Base-by-base conservation (phyloP, 1,139 yeast species). In the Magnusiomyces paraingens region DNA sequence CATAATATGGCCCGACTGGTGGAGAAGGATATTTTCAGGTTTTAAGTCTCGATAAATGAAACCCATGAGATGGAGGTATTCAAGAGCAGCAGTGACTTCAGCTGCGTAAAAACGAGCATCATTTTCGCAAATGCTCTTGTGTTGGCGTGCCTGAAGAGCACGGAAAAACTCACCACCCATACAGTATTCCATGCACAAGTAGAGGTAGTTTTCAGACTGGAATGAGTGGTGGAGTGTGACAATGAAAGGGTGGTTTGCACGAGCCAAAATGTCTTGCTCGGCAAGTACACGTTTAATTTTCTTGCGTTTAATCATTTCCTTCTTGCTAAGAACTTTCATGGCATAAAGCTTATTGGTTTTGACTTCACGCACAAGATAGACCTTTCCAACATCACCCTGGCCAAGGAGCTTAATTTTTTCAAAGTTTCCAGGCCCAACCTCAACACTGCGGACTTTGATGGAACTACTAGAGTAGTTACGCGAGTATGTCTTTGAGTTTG, bases 141-240 rank as follows among this genome's bases (percentile, higher is more conserved):
- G 81, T 58, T 84, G 86, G 58, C 97, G 78, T 0, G 97, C 90
- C 71, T 94, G 99, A 52, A 94, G 73, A 0, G 99, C 99, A 57
- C 99, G 76, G 75, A 94, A 94, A 67, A 94, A 94, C 70, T 94
- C 99, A 49, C 99, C 99, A 20, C 99, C 99, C 94, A 93, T 90
- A 67, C 99, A 94, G 65, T 93, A 94, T 69, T 94, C 99, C 96
- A 94, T 91, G 68, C 99, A 94, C 52, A 94, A 78, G 65, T 91
- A 94, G n/a, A 94, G 72, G 66, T 86, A 83, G 61, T 91, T 97
- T 55, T 88, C 94, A 12, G 95, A 86, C 70, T 94, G 99, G 73
- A 94, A 94, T 0, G 97, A 90, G 70, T 94, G 99, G 66, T 94
- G 91, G 47, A 94, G 75, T 0, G 99, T 90, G 46, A 94, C 98